These are phyloP conservation scores for Thuidium tamariscinum DNA, from an alignment of 225 moss, liverwort and hornwort genomes.

Conservation along the genomic window DNA sequence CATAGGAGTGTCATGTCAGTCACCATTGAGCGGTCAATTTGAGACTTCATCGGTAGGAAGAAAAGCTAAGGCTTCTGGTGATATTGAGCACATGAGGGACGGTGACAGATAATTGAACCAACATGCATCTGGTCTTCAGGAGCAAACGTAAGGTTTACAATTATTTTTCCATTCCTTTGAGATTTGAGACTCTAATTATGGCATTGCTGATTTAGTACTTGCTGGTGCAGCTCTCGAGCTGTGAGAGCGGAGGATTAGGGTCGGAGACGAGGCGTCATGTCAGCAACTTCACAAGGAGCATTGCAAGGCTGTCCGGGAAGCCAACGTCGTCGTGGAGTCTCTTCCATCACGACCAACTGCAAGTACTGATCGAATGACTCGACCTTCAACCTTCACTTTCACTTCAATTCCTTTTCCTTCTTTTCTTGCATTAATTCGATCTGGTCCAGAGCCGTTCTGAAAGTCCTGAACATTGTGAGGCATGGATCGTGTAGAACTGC, in stretches of 20 bases:
- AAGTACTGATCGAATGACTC: background rate
- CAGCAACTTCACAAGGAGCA: conserved; percentile 36
- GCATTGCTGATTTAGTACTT: background rate
- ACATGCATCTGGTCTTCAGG: background rate
- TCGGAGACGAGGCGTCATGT: conserved; percentile 31
- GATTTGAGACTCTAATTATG: background rate
- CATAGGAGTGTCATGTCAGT: background rate
- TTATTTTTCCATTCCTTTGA: background rate
- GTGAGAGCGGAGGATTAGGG: background rate
- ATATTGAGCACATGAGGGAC: background rate
- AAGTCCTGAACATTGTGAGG: background rate
- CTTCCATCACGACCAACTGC: conserved; percentile 16
- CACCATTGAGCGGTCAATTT: background rate
- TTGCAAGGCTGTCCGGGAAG: conserved; percentile 19
- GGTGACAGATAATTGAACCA: background rate
- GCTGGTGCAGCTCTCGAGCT: conserved; percentile 3
- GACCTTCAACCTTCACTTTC: background rate
- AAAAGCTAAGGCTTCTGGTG: background rate
- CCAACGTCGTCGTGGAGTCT: conserved; percentile 7
- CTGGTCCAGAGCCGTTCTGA: background rate
- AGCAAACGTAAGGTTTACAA: too few species aligned
- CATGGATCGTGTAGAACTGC: background rate
- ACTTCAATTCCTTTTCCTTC: background rate
- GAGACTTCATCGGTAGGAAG: background rate
- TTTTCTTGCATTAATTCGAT: background rate